Conservation (phyloP, 2,329 filamentous ascomycete genomes). For the Penicillium hordei region DNA sequence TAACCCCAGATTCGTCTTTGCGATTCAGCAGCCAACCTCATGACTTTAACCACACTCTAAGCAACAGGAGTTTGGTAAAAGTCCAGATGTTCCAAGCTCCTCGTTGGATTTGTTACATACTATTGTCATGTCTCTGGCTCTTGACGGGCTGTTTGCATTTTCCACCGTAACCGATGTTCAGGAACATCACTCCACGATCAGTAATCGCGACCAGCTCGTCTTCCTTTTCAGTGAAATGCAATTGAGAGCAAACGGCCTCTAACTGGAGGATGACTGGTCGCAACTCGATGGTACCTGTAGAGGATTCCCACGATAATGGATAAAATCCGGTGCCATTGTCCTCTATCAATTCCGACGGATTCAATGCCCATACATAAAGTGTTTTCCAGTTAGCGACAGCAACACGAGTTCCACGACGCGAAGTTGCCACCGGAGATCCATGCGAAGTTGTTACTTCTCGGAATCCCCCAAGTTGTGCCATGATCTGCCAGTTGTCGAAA, state of each 20-base stretch:
- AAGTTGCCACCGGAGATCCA: constrained; percentile 41
- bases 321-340: constrained; percentile 34
- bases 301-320: constrained; percentile 28
- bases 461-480: constrained; percentile 41
- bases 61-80: too few species aligned
- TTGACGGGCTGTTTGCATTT: constrained; percentile 15
- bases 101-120: not conserved
- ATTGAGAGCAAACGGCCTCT: constrained; percentile 41
- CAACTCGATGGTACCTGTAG: constrained; percentile 29
- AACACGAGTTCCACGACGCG: constrained; percentile 38
- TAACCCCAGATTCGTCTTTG: not conserved
- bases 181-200: constrained; percentile 43
- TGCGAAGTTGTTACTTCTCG: constrained; percentile 36
- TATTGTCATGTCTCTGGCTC: not conserved
- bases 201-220: constrained; percentile 44
- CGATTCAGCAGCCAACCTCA: not conserved
- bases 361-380: constrained; percentile 43
- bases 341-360: constrained; percentile 40
- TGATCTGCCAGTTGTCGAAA: constrained; percentile 37
- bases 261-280: constrained; percentile 35
- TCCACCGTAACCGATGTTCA: constrained; percentile 36
- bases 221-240: constrained; percentile 37
- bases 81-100: not conserved
- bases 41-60: not conserved
- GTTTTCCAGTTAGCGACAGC: constrained; percentile 46